Evolutionary conservation across 352 stramenopile genomes (phyloP), one percentile per base, ranked within the genome.

Genomic region (Pythium apleroticum): DNA sequence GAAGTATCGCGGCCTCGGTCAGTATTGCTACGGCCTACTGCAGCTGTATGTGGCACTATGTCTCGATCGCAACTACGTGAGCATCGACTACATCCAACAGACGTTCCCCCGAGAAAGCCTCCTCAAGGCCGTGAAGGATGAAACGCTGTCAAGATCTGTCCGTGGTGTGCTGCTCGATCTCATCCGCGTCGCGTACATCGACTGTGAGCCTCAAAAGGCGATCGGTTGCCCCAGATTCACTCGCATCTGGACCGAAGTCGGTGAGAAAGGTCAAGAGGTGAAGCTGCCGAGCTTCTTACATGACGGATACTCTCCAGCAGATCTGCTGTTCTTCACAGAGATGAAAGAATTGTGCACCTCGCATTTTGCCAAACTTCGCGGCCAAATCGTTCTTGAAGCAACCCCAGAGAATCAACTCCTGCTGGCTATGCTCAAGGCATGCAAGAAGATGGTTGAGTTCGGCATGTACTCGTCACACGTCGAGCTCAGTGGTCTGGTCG

Each of bases 11-110:
- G 69, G 65, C 8, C 61, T 91, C 14, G 79, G 74, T 0, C 79
- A 88, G 57, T 91, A 91, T 52, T 90, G 80, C 71, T 90, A 88
- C 41, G 83, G 83, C 7, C 60, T 91, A 14, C 78, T 91, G 25
- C 80, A 81, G 11, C 70, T 91, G 1, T 91, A 90, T 58, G 72
- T 83, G n/a, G 84, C 79, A 4, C 60, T 91, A 5, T 91, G 83
- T 19, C 60, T 87, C 31, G 83, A 91, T 67, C 78, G 83, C 43
- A 91, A 91, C 70, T 91, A 91, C 49, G 69, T 87, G 25, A 88
- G 80, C 55, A 91, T 91, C 46, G 74, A 91, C 50, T 84, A 86
- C 59, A 73, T 91, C 30, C 80, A 89, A 31, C 65, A 71, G 11
- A 75, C 71, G 5, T 91, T 91, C 67, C 80, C 83, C 10, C 77